Evolutionary conservation across 2,329 filamentous ascomycete species (phyloP).

Genomic region (Davidsoniella neocaledoniae): DNA sequence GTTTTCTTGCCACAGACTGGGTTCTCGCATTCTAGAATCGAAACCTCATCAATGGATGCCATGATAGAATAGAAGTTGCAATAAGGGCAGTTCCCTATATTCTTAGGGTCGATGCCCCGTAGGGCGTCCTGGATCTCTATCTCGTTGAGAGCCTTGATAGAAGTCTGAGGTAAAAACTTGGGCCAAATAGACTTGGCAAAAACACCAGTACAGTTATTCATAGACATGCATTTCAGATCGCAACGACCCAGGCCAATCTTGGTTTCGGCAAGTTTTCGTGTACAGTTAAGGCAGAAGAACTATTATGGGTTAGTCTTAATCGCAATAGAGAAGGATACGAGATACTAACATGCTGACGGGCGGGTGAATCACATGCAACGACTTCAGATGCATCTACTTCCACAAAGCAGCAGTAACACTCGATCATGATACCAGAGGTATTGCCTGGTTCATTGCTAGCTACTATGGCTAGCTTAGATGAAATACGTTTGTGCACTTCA

Average conservation of each 20-base stretch:
- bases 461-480: no score
- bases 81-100: conserved; percentile 62
- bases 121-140: conserved; percentile 57
- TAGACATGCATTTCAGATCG: conserved; percentile 53
- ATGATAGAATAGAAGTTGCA: conserved; percentile 67
- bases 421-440: conserved; percentile 19
- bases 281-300: conserved; percentile 55
- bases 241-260: conserved; percentile 55
- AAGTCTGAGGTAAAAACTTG: conserved; percentile 39
- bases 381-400: conserved; percentile 50
- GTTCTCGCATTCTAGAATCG: conserved; percentile 57
- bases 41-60: conserved; percentile 47
- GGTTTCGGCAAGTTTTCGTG: conserved; percentile 45
- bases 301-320: conserved; percentile 12
- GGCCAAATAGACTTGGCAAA: conserved; percentile 41
- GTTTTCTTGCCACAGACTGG: conserved; percentile 45
- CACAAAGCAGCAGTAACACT: conserved; percentile 60
- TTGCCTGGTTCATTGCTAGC: no score
- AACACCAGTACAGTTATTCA: conserved; percentile 43
- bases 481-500: no score
- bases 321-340: background rate
- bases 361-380: conserved; percentile 44
- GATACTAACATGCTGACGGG: conserved; percentile 28
- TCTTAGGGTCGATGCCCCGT: conserved; percentile 51
- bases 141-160: conserved; percentile 45